Conservation (phyloP, 2,329 filamentous ascomycete species). For the Zalaria obscura region DNA sequence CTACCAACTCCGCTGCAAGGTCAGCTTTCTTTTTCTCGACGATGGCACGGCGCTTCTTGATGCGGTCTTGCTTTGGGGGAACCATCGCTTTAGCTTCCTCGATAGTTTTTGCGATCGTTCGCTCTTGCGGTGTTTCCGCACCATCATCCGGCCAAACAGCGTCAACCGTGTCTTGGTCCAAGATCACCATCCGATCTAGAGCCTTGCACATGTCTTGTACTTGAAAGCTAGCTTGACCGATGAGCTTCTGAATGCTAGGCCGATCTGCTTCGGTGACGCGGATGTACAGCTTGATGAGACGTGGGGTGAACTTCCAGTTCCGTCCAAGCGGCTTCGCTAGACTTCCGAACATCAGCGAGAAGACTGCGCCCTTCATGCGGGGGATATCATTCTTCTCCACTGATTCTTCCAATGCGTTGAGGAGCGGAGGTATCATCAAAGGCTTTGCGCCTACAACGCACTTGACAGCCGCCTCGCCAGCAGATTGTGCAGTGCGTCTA, state of each 20-base stretch:
- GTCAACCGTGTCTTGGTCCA: conserved; percentile 57
- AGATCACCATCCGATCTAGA: conserved; percentile 71
- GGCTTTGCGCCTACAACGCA: conserved; percentile 76
- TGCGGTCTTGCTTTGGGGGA: conserved; percentile 53
- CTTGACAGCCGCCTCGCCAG: conserved; percentile 86
- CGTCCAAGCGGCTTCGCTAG: conserved; percentile 74
- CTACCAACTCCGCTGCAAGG: conserved; percentile 68
- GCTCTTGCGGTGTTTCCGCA: conserved; percentile 11
- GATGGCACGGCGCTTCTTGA: conserved; percentile 57
- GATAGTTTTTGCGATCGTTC: conserved; percentile 17
- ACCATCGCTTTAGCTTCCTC: conserved; percentile 49
- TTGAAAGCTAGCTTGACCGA: conserved; percentile 65
- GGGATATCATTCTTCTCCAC: conserved; percentile 72
- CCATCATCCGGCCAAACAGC: conserved; percentile 48
- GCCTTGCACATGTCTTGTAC: conserved; percentile 86
- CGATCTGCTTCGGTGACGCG: conserved; percentile 83
- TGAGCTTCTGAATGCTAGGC: conserved; percentile 82
- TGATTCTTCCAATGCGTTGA: conserved; percentile 64
- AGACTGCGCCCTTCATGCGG: conserved; percentile 88
- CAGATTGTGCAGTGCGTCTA: conserved; percentile 80
- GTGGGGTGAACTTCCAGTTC: conserved; percentile 90
- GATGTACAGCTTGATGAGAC: conserved; percentile 82
- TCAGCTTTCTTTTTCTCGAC: conserved; percentile 76
- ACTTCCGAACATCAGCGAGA: conserved; percentile 77
- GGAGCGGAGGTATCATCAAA: conserved; percentile 76